Evolutionary conservation across 352 stramenopile species (phyloP).

Genomic region (Thraustochytrium striatum): DNA sequence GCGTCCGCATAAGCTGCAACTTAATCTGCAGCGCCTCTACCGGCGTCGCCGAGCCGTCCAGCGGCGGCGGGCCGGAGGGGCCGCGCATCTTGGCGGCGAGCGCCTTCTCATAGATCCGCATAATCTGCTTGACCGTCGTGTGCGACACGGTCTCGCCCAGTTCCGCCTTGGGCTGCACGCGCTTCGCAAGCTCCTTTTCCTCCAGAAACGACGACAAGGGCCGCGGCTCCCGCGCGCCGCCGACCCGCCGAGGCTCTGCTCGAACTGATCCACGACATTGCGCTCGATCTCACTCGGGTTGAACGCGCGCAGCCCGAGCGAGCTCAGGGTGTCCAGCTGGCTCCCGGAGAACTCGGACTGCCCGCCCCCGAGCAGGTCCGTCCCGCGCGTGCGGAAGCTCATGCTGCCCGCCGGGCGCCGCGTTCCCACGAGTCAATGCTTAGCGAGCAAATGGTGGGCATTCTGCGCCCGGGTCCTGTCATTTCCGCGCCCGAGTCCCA

Average conservation of each 20-base stretch:
- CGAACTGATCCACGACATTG: slow-evolving; percentile 37
- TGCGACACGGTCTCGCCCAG: not conserved
- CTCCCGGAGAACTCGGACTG: slow-evolving; percentile 24
- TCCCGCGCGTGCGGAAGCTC: slow-evolving; percentile 4
- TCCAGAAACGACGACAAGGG: not conserved
- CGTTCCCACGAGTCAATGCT: not conserved
- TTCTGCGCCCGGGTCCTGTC: too few species aligned
- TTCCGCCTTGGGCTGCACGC: not conserved
- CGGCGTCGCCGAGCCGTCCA: not conserved
- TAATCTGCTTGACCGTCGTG: not conserved
- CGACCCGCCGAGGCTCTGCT: not conserved
- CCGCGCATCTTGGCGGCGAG: not conserved
- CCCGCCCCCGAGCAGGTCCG: not conserved
- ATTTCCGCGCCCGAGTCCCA: too few species aligned
- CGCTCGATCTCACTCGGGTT: slow-evolving; percentile 34
- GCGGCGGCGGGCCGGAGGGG: not conserved
- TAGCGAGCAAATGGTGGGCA: too few species aligned
- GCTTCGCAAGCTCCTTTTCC: not conserved
- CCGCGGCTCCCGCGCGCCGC: too few species aligned
- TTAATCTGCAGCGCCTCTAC: slow-evolving; percentile 34
- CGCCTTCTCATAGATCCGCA: not conserved
- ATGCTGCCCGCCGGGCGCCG: not conserved
- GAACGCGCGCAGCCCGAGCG: slow-evolving; percentile 22
- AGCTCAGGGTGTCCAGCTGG: slow-evolving; percentile 4
- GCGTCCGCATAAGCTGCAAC: slow-evolving; percentile 12